phyloP scores from a whole-genome alignment of 345 rosid genomes.

The Murraya koenigii region DNA sequence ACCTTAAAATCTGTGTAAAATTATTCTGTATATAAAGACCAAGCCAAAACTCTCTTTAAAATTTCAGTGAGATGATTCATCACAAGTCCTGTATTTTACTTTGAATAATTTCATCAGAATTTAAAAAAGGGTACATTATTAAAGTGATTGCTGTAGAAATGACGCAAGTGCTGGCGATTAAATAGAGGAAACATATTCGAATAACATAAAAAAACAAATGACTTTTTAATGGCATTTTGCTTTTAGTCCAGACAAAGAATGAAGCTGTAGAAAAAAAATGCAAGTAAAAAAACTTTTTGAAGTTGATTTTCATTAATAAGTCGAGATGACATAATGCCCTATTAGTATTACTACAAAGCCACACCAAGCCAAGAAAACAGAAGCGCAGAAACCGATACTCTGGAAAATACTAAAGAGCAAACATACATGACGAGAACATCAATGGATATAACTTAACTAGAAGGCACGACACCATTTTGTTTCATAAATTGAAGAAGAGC shows the following conservation, averaged over 20 bases:
- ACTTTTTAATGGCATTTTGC: too few species aligned
- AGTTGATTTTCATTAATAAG: too few species aligned
- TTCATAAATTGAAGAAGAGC: slow-evolving; percentile 24
- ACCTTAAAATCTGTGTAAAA: not conserved
- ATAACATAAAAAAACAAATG: not conserved
- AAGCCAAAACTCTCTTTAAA: too few species aligned
- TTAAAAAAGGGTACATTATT: too few species aligned
- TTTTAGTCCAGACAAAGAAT: too few species aligned
- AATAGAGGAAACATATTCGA: not conserved
- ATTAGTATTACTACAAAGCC: not conserved
- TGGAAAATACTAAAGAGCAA: not conserved
- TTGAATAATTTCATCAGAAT: too few species aligned
- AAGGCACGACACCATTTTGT: not conserved
- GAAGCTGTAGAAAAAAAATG: too few species aligned
- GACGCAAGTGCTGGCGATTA: not conserved
- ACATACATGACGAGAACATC: not conserved
- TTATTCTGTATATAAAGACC: not conserved
- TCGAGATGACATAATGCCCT: too few species aligned
- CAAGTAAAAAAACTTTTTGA: too few species aligned
- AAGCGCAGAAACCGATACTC: not conserved
- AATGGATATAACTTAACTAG: not conserved
- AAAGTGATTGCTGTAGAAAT: not conserved
- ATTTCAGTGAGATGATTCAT: too few species aligned
- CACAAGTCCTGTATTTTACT: too few species aligned
- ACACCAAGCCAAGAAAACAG: not conserved